phyloP scores from a whole-genome alignment of 768 basidiomycete species.

The Boletus huronensis region DNA sequence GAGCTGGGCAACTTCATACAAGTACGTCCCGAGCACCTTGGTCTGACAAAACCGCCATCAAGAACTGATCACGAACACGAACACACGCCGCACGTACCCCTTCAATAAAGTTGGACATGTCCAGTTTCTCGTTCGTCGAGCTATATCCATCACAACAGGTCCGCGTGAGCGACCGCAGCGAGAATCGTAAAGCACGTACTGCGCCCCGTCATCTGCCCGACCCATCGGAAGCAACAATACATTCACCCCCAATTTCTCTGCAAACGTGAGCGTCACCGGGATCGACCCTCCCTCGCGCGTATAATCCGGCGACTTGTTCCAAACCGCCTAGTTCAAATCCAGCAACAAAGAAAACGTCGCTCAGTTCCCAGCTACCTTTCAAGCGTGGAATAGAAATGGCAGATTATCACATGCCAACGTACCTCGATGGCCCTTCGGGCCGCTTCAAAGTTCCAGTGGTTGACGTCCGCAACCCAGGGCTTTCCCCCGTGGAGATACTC shows the following conservation, averaged over 20 bases:
- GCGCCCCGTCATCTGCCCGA: constrained; percentile 90
- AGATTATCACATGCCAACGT: not conserved
- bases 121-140: constrained; percentile 94
- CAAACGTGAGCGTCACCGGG: constrained; percentile 91
- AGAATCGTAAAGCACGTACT: constrained; percentile 46
- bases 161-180: not conserved
- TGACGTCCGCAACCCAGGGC: constrained; percentile 82
- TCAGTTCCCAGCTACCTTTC: not conserved
- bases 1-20: constrained; percentile 30
- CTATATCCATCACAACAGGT: constrained; percentile 33
- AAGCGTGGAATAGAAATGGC: too few relatives aligned
- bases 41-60: constrained; percentile 19
- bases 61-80: not conserved
- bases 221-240: constrained; percentile 91
- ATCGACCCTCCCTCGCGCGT: constrained; percentile 94
- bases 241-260: constrained; percentile 82
- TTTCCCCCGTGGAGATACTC: constrained; percentile 79
- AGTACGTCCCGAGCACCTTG: constrained; percentile 33
- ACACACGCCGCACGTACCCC: constrained; percentile 49
- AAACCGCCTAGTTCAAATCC: constrained; percentile 38
- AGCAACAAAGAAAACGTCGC: not conserved
- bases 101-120: constrained; percentile 83
- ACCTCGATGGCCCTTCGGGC: constrained; percentile 84
- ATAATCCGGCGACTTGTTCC: constrained; percentile 72
- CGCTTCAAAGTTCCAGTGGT: constrained; percentile 93